Base-by-base conservation (phyloP, 1,284 basidiomycete species). In the Apiotrichum porosum region DNA sequence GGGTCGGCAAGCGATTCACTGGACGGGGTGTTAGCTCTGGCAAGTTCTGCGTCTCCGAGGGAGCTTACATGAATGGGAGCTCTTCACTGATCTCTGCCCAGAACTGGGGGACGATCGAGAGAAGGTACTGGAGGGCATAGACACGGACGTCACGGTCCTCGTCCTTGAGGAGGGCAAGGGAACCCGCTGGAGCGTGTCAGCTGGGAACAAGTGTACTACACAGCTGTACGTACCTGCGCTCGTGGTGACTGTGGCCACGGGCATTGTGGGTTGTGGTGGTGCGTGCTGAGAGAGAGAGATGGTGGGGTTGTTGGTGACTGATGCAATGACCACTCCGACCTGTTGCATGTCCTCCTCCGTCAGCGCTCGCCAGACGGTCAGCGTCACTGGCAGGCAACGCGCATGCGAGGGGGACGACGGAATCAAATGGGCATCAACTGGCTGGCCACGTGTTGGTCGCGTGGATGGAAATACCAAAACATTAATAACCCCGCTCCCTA, bases 41-140 rank as follows among this genome's bases (percentile, higher is more conserved):
- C 28, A 37, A 26, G 17, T 43, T 30, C 18, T 13, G 6, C 15
- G n/a, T 40, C 10, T 17, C 41, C 6, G 26, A 17, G 9, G 1
- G 9, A 9, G 14, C 87, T 66, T 68, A 89, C 91, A 97, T 89
- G 53, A 83, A 78, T 32, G 86, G 80, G 60, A 97, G 84, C 69
- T 89, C 83, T 72, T 97, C 93, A 63, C 89, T 91, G 66, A 97
- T 93, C 79, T 97, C 93, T 44, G 92, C 86, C 92, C 93, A 97
- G 74, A 95, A 95, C 64, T 89, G 85, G 35, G 90, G 83, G 9
- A 97, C 88, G 44, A 95, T 81, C 21, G 81, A 76, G 64, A 84
- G 84, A 48, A 97, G 79, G 46, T 84, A 81, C 51, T 83, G 81
- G 61, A 97, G 82, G 18, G 93, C 93, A 78, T 94, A 86, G 58